phyloP scores from a whole-genome alignment of 108 stramenopile genomes.

The Mayamaea pseudoterrestris region DNA sequence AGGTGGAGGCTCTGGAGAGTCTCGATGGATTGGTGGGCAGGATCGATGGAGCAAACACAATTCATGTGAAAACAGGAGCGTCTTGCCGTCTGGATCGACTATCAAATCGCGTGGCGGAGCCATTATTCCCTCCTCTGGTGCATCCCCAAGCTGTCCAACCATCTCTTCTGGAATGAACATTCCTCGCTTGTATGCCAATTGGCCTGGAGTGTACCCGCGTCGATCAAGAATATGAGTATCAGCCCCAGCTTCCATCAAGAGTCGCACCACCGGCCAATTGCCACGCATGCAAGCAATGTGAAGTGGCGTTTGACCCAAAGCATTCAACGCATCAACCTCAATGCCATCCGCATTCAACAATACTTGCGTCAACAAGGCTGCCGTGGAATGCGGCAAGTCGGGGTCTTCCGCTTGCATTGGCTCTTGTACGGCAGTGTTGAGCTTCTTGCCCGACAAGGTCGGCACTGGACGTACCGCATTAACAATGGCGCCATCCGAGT shows the following conservation, averaged over 20 bases:
- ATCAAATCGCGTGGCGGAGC: constrained; percentile 64
- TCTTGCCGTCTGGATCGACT: constrained; percentile 68
- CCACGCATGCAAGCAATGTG: constrained; percentile 68
- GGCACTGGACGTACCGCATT: constrained; percentile 23
- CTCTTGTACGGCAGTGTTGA: constrained; percentile 9
- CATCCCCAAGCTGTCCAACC: constrained; percentile 36
- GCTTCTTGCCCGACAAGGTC: constrained; percentile 23
- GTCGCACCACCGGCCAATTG: constrained; percentile 69
- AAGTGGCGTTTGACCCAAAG: constrained; percentile 66
- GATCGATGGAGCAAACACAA: constrained; percentile 67
- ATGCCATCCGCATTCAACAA: constrained; percentile 50
- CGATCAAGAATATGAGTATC: constrained; percentile 44
- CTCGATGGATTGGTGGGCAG: constrained; percentile 74
- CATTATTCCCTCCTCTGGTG: constrained; percentile 23
- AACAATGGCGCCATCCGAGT: constrained; percentile 24
- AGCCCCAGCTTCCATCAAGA: constrained; percentile 57
- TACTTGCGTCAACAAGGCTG: constrained; percentile 34
- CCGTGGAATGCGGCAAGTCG: constrained; percentile 3
- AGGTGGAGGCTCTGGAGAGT: constrained; percentile 56
- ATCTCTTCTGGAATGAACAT: constrained; percentile 74
- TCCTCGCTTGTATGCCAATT: constrained; percentile 65
- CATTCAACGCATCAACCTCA: constrained; percentile 68
- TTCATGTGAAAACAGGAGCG: constrained; percentile 68
- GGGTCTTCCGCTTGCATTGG: background rate
- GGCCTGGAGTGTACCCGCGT: constrained; percentile 67